phyloP scores from a whole-genome alignment of 1,284 basidiomycete genomes.

The Boletus hoseneyae region DNA sequence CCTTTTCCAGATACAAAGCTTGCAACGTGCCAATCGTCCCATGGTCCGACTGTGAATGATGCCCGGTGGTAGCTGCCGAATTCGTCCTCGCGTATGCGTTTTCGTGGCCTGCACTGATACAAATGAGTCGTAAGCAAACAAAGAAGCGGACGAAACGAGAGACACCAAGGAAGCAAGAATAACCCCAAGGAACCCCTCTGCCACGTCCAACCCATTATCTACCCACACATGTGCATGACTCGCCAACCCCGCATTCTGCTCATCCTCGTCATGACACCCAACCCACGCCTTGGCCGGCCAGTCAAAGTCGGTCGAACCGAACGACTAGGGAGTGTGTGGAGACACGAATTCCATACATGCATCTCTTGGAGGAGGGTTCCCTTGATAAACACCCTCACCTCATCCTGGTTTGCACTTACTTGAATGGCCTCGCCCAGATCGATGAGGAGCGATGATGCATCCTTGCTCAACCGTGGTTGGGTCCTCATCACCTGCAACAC shows the following conservation, averaged over 20 bases:
- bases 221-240: conserved; percentile 90
- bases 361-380: conserved; percentile 87
- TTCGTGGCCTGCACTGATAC: conserved; percentile 53
- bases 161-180: conserved; percentile 66
- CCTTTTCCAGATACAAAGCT: conserved; percentile 83
- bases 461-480: conserved; percentile 83
- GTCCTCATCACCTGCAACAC: conserved; percentile 75
- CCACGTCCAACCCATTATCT: conserved; percentile 92
- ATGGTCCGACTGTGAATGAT: conserved; percentile 66
- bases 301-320: conserved; percentile 93
- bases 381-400: conserved; percentile 65
- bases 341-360: conserved; percentile 83
- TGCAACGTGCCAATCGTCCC: conserved; percentile 52
- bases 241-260: conserved; percentile 86
- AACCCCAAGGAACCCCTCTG: conserved; percentile 64
- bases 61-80: conserved; percentile 70
- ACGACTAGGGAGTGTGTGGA: conserved; percentile 88
- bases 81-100: conserved; percentile 80
- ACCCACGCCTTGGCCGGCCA: conserved; percentile 92
- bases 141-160: background rate
- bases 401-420: conserved; percentile 57
- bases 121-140: background rate
- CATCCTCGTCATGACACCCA: conserved; percentile 88
- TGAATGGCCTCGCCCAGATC: conserved; percentile 84
- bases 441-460: conserved; percentile 80